Evolutionary conservation across 2,329 filamentous ascomycete species (phyloP), one percentile per base, ranked within the genome.

Genomic region (Dothistroma pini): DNA sequence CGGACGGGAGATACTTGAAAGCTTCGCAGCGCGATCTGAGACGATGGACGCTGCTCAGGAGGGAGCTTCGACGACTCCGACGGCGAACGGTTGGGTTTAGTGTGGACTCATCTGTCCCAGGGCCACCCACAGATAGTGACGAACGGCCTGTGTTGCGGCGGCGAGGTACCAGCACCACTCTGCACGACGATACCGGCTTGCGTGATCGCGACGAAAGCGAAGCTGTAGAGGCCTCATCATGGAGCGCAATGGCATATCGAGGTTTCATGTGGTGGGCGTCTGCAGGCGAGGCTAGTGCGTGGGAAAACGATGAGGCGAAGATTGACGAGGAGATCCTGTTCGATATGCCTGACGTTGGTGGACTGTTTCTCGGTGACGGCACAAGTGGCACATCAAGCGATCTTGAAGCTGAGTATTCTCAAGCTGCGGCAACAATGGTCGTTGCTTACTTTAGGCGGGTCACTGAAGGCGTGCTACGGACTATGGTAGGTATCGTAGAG

Each of bases 241-340:
- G 85, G 90, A 82, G 88, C 0, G 86, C 88, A 0, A 83, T 93
- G 29, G 90, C 90, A 5, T 95, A 93, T 75, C 86, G 84, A 58
- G 87, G 89, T 25, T 93, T 93, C 78, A 91, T 93, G 84, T 95
- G 90, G 90, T 95, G 91, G 90, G 90, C 90, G 1, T 91, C 88
- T 16, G 89, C 90, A 0, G 90, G 90, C 60, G 90, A 95, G 75
- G 84, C 88, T 63, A 80, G 83, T 31, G 79, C 80, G 12, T 81
- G 80, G 54, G 76, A 82, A 10, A 78, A 80, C 1, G 80, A 85
- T 59, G 84, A 86, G 68, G 78, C 79, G 61, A 79, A 83, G 58
- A 78, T 80, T 31, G 79, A 82, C 60, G 74, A 75, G 19, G 74
- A 75, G 57, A 68, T 81, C 1, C 69, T 81, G 12, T 75, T 76